Conservation (phyloP, 1,284 basidiomycete genomes). For the Leccinum proliferum region DNA sequence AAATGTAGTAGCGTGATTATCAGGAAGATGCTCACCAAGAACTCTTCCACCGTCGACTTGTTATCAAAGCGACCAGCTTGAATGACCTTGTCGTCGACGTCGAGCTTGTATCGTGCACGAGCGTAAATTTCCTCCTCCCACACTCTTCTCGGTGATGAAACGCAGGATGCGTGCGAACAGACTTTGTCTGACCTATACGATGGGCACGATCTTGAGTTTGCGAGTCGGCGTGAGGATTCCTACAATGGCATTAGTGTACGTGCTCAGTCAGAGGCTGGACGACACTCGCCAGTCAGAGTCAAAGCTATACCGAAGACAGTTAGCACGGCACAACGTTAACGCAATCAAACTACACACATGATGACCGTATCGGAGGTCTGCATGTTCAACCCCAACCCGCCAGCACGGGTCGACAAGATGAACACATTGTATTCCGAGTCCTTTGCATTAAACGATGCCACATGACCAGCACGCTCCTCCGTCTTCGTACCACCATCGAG, state of each 20-base stretch:
- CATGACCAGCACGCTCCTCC: constrained; percentile 90
- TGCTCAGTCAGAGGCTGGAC: neutral
- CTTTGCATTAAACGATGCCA: constrained; percentile 89
- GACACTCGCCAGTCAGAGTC: constrained; percentile 75
- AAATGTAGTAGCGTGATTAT: neutral
- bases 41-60: constrained; percentile 94
- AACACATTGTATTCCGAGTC: constrained; percentile 92
- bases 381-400: constrained; percentile 96
- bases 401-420: constrained; percentile 94
- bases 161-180: constrained; percentile 95
- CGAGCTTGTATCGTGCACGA: constrained; percentile 93
- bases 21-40: constrained; percentile 58
- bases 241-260: constrained; percentile 21
- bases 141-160: constrained; percentile 97
- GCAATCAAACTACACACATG: constrained; percentile 63
- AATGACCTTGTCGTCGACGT: constrained; percentile 99
- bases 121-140: constrained; percentile 96
- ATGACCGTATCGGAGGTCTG: constrained; percentile 99
- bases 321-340: constrained; percentile 2
- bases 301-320: constrained; percentile 47
- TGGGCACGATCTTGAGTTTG: constrained; percentile 99
- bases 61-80: constrained; percentile 99
- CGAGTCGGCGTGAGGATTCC: constrained; percentile 97
- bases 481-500: constrained; percentile 98
- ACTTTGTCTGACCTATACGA: constrained; percentile 99